Evolutionary conservation across 2,329 filamentous ascomycete genomes (phyloP).

Genomic region (Fusarium hainanense): DNA sequence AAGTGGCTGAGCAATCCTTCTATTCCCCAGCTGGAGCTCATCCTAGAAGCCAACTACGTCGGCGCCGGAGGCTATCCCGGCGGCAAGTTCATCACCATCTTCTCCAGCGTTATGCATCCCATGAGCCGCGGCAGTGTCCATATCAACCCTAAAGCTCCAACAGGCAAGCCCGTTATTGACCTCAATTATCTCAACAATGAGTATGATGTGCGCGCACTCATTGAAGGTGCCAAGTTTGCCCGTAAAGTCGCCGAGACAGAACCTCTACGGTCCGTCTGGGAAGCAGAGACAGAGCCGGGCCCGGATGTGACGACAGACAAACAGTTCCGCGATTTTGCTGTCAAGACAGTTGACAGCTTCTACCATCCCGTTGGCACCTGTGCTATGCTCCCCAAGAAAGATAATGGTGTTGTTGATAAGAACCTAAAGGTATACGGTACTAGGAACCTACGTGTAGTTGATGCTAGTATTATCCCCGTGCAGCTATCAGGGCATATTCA

Average conservation of each 20-base stretch:
- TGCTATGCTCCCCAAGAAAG: conserved; percentile 1
- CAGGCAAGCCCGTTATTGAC: not conserved
- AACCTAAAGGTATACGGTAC: not conserved
- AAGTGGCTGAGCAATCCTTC: not conserved
- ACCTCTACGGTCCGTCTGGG: not conserved
- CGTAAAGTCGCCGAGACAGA: conserved; percentile 3
- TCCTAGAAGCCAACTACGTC: conserved; percentile 6
- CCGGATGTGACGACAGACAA: not conserved
- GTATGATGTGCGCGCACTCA: not conserved
- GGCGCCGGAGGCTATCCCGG: conserved; percentile 3
- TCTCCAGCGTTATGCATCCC: conserved; percentile 3
- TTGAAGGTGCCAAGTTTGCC: conserved; percentile 1
- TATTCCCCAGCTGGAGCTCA: conserved; percentile 4
- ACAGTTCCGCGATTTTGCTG: not conserved
- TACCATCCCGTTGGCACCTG: not conserved
- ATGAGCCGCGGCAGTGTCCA: conserved; percentile 11
- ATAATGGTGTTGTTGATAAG: not conserved
- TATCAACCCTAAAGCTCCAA: not conserved
- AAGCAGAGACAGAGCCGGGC: not conserved
- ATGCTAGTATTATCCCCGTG: conserved; percentile 12
- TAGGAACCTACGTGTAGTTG: not conserved
- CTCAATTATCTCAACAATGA: conserved; percentile 5
- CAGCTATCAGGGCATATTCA: conserved; percentile 3
- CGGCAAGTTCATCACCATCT: not conserved
- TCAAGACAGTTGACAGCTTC: conserved; percentile 7